Base-by-base conservation (phyloP, 345 rosid species). In the Melastoma malabathricum region DNA sequence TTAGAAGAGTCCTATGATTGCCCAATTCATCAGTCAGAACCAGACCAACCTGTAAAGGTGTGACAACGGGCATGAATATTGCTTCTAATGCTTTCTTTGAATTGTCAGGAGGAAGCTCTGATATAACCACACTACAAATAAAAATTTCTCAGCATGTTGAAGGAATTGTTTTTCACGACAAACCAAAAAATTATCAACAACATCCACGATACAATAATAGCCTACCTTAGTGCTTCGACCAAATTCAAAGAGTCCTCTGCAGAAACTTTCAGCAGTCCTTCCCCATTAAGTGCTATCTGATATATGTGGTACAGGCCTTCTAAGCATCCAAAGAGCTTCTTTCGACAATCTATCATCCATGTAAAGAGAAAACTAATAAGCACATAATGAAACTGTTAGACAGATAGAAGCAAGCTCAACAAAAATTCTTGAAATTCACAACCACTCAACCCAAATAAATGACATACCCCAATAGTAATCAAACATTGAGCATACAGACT, bases 171-270 rank as follows among this genome's bases (percentile, higher is more conserved):
- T 60, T 22, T 47, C 52, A 50, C 23, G 57, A 39, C 66, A 57
- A 46, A 46, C 41, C 49, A 22, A 48, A 47, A 41, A 38, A 39
- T 17, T 46, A 49, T 34, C 41, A 34, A 34, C 6, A 29, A 29
- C 12, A 34, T 7, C 12, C 41, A 6, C 9, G 41, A 12, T 34
- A 34, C 12, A 12, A 34, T 8, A 55, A 59, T 59, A 39, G 38
- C 25, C 14, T 70, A 92, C 96, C 96, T 81, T 55, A 93, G 78
- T 49, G 99, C 99, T 74, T 93, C 99, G 12, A 93, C 97, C 29
- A 93, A 71, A 68, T 85, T 81, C 69, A 88, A 63, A 3, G 95
- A 83, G 68, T 93, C 99, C 65, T 83, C 99, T 2, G 95, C 82
- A 57, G 95, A 81, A 50, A 81, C 86, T 77, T 86, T 93, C 59